phyloP scores from a whole-genome alignment of 495 filamentous ascomycete species.

The Neurospora intermedia region DNA sequence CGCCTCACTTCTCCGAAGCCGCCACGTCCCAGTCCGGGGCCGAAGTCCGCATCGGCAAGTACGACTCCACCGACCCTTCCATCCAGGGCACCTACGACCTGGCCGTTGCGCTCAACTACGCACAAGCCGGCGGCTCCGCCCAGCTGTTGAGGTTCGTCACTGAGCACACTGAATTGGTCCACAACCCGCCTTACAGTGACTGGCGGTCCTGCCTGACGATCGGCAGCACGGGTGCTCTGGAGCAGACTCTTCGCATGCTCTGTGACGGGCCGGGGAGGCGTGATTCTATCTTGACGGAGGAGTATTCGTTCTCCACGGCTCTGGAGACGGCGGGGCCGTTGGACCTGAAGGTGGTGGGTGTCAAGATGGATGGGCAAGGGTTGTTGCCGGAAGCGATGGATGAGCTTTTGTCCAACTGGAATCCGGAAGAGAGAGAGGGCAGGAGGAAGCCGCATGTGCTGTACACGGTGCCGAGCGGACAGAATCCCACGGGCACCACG shows the following conservation, averaged over 20 bases:
- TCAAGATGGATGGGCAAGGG: constrained; percentile 70
- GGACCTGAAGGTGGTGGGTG: constrained; percentile 60
- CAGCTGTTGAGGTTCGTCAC: constrained; percentile 82
- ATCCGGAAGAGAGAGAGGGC: constrained; percentile 39
- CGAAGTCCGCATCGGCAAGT: constrained; percentile 60
- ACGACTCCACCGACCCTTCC: constrained; percentile 55
- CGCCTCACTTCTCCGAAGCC: constrained; percentile 56
- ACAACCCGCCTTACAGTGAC: constrained; percentile 68
- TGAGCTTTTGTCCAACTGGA: constrained; percentile 56
- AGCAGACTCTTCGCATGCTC: constrained; percentile 69
- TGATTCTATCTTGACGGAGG: constrained; percentile 70
- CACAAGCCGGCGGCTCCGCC: constrained; percentile 71
- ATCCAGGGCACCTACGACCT: constrained; percentile 46
- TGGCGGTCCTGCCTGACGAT: constrained; percentile 69
- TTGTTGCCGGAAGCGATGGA: constrained; percentile 58
- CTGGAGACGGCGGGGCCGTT: constrained; percentile 72
- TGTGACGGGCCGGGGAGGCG: constrained; percentile 46
- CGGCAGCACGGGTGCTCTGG: constrained; percentile 69
- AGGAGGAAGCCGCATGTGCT: constrained; percentile 63
- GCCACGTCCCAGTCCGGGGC: constrained; percentile 45
- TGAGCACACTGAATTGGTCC: constrained; percentile 81
- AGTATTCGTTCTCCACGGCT: constrained; percentile 76
- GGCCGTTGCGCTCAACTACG: constrained; percentile 79
- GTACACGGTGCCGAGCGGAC: constrained; percentile 78
- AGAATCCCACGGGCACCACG: constrained; percentile 89